Evolutionary conservation across 129 eudicot genomes (phyloP), one percentile per base, ranked within the genome.

Genomic region (Artemisia annua): DNA sequence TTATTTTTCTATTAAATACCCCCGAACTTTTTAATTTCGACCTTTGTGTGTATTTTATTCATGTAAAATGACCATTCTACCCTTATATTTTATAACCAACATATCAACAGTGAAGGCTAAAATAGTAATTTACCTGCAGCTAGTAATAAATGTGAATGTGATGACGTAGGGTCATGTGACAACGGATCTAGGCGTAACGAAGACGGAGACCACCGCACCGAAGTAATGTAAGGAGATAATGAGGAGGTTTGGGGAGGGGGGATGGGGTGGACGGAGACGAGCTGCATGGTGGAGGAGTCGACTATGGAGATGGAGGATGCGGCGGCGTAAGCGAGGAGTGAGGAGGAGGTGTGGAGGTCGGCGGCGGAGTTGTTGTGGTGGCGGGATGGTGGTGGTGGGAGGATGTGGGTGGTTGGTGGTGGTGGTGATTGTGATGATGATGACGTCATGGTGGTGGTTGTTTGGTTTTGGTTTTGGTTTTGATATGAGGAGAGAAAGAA

Each of bases 321-420:
- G 79, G 83, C 83, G 64, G 83, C 83, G 57, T 79, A 79, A 26
- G 79, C 83, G 54, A 79, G 79, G 20, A 79, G 79, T 13, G 70
- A 73, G 71, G 91, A 58, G 72, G 92, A 61, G 62, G 90, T 22
- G 44, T 79, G 84, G 74, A 79, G 57, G 64, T 79, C 79, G 70
- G 79, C 75, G 11, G 83, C 79, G 75, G 57, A 69, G 66, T 79
- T 79, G 63, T 61, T 73, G 58, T 73, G 72, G 63, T 60, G 73
- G 70, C 79, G 79, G 1, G 83, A 79, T 0, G 97, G 97, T 14
- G 98, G 98, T 35, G 92, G 97, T 0, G 97, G 97, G 12, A 93
- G 82, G 85, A 83, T 87, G 70, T 81, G 68, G 67, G 44, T 78
- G 80, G 48, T 48, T 68, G 22, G 66, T 20, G 71, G 74, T 26